A percentile compares a stretch with the other conserved stretches of the same genome.
These are phyloP conservation scores for Ligustrum vulgare DNA, from an alignment of 257 asterid species.

Conservation along the genomic window DNA sequence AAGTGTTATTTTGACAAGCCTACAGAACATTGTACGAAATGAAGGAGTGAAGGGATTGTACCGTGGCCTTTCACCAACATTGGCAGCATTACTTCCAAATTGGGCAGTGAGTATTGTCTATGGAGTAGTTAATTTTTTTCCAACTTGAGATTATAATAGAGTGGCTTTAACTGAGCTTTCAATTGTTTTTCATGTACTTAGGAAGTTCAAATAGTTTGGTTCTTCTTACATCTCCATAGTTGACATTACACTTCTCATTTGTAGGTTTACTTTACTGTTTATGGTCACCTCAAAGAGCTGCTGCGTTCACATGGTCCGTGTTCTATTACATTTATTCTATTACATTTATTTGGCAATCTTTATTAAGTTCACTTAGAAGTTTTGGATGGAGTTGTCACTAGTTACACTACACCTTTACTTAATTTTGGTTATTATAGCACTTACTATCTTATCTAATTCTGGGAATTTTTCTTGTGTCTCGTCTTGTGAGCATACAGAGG, in stretches of 20 bases:
- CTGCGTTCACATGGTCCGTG: slow-evolving; percentile 69
- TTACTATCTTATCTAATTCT: not conserved
- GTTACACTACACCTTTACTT: not conserved
- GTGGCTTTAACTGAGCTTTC: not conserved
- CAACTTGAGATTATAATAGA: too few relatives aligned
- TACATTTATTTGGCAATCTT: slow-evolving; percentile 10
- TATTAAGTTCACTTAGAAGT: not conserved
- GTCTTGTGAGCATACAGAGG: slow-evolving; percentile 45
- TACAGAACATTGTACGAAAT: slow-evolving; percentile 60
- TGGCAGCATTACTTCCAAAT: slow-evolving; percentile 93
- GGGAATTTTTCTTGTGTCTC: slow-evolving; percentile 2
- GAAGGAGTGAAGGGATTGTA: slow-evolving; percentile 93
- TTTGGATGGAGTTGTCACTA: not conserved
- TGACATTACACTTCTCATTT: slow-evolving; percentile 32
- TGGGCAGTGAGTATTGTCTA: slow-evolving; percentile 79
- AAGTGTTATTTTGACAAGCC: slow-evolving; percentile 75
- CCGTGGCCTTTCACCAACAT: slow-evolving; percentile 96
- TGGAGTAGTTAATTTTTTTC: too few relatives aligned
- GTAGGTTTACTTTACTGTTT: slow-evolving; percentile 94
- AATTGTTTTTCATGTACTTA: not conserved
- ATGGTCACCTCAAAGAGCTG: slow-evolving; percentile 80
- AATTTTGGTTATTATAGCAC: slow-evolving; percentile 1
- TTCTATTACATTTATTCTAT: slow-evolving; percentile 6
- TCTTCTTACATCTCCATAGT: not conserved
- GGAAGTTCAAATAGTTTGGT: not conserved